phyloP scores from a whole-genome alignment of 306 rosid genomes.

The Cucurbita maxima region DNA sequence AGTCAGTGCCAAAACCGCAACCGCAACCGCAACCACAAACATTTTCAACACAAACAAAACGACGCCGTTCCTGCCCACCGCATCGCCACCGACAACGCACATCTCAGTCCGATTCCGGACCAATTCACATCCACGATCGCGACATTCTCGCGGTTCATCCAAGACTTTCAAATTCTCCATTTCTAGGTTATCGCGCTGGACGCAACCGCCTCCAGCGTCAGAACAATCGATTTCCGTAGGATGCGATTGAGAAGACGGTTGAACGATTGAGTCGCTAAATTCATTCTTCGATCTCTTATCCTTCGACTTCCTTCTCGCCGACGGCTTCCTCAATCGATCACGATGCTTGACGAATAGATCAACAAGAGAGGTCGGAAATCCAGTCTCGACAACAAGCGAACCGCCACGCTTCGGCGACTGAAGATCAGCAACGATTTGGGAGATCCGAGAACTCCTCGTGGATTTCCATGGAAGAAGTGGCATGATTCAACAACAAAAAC shows the following conservation, averaged over 20 bases:
- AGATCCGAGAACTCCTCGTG: slow-evolving; percentile 31
- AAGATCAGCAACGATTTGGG: slow-evolving; percentile 67
- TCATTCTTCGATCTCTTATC: slow-evolving; percentile 3
- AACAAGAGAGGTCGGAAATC: slow-evolving; percentile 78
- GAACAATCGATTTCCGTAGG: background rate
- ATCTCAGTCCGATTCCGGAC: background rate
- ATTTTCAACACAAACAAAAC: slow-evolving; percentile 16
- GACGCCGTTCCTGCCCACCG: background rate
- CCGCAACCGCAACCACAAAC: slow-evolving; percentile 14
- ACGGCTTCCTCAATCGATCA: slow-evolving; percentile 25
- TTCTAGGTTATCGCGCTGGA: background rate
- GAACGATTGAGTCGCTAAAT: slow-evolving; percentile 2
- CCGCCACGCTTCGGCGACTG: slow-evolving; percentile 55
- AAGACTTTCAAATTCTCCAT: background rate
- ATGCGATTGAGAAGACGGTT: background rate
- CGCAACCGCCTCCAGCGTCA: background rate
- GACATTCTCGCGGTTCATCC: background rate
- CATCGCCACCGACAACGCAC: background rate
- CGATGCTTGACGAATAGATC: slow-evolving; percentile 78
- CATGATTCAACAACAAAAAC: slow-evolving; percentile 20
- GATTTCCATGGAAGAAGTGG: slow-evolving; percentile 83
- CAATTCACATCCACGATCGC: background rate
- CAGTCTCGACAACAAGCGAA: slow-evolving; percentile 75
- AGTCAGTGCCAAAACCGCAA: slow-evolving; percentile 16
- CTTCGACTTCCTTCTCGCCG: slow-evolving; percentile 5